Evolutionary conservation across 2,329 filamentous ascomycete genomes (phyloP).

Genomic region (Aureobasidium sp.): DNA sequence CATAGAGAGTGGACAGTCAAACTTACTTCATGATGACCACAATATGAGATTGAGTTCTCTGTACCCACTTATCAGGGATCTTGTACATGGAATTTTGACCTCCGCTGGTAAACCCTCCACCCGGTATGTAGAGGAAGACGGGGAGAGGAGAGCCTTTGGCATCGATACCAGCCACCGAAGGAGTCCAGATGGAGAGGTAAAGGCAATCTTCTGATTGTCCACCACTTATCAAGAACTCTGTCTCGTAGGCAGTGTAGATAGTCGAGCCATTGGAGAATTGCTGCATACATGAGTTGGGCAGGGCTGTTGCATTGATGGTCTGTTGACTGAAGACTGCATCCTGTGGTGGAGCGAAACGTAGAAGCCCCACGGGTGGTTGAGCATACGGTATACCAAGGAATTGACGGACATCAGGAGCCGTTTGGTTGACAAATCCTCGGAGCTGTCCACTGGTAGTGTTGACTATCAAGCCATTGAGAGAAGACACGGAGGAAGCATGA

Average conservation of each 20-base stretch:
- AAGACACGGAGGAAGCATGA: not conserved
- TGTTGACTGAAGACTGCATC: not conserved
- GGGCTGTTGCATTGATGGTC: constrained; percentile 5
- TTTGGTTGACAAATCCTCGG: constrained; percentile 30
- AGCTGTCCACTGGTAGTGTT: constrained; percentile 37
- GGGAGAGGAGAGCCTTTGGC: constrained; percentile 26
- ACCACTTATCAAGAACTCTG: constrained; percentile 17
- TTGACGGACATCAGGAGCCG: constrained; percentile 37
- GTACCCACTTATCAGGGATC: constrained; percentile 35
- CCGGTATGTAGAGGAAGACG: constrained; percentile 41
- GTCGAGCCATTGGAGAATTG: constrained; percentile 9
- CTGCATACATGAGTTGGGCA: constrained; percentile 19
- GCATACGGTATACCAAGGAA: not conserved
- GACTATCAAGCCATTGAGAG: not conserved
- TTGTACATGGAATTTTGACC: constrained; percentile 39
- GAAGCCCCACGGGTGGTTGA: not conserved
- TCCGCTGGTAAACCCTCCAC: constrained; percentile 38
- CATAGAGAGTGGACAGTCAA: not conserved
- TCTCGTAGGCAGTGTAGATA: constrained; percentile 17
- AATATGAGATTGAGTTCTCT: constrained; percentile 24
- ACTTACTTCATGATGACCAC: constrained; percentile 32
- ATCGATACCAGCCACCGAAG: constrained; percentile 20
- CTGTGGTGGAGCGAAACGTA: not conserved
- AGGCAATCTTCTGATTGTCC: constrained; percentile 36
- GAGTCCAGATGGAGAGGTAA: constrained; percentile 40